Base-by-base conservation (phyloP, 1,284 basidiomycete species). In the Tausonia pullulans region DNA sequence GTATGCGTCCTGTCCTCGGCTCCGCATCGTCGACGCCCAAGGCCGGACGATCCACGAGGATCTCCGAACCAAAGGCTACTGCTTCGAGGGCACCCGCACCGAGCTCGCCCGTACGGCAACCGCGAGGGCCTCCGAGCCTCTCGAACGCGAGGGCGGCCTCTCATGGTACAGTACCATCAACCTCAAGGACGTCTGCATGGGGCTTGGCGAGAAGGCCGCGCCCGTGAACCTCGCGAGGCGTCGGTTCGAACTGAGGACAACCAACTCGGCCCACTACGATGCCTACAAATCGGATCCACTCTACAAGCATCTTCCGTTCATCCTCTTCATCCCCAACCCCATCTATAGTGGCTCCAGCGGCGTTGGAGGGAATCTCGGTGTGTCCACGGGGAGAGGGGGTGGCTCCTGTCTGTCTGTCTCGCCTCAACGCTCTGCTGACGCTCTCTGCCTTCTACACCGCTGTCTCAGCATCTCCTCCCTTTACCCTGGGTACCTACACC, bases 271-370 rank as follows among this genome's bases (percentile, higher is more conserved):
- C 5, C 70, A 71, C 49, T 78, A 79, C 70, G 77, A 78, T 66
- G 71, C 77, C 0, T 78, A 74, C 66, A 69, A 72, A 48, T 71
- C 74, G 14, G 77, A 78, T 65, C 77, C 78, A 6, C 53, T 65
- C 3, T 78, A 79, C 73, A 79, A 79, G 70, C 77, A 79, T 66
- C 77, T 76, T 0, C 77, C 77, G 0, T 78, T 75, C 70, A 70
- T 79, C 52, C 72, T 79, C 65, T 74, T 73, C 16, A 58, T 74
- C 9, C 69, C 71, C 27, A 70, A 69, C 55, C 70, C 72, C 1
- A 63, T 69, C 63, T 51, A 59, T 4, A 39, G 46, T 43, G 46
- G 44, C 10, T 43, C 41, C 7, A 27, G 27, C 27, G 27, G 27
- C 27, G 27, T 27, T 27, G 27, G 27, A 27, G 27, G 27, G 27